Base-by-base conservation (phyloP, 129 eudicot species). In the Flaveria sonorensis region DNA sequence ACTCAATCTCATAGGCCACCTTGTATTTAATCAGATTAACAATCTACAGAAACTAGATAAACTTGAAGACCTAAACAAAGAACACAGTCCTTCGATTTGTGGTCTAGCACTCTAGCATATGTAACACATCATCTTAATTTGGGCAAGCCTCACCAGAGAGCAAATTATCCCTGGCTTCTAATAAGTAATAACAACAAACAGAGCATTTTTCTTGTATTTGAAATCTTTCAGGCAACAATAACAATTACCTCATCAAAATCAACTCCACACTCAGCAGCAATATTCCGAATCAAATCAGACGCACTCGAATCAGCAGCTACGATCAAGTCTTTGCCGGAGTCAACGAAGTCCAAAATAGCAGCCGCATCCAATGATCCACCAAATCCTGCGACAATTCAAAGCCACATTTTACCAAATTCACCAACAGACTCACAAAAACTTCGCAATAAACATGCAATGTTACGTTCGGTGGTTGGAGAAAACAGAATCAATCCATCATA, bases 181-280 rank as follows among this genome's bases (percentile, higher is more conserved):
- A 36, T 6, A 36, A 36, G 7, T 36, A 36, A 36, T 6, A 36
- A 36, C 40, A 36, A 5, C 5, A 36, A 36, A 5, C 40, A 36
- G 40, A 36, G 1, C 40, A 36, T 36, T 36, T 36, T 4, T 36
- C 40, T 36, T 36, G 7, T 36, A 36, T 36, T 36, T 6, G 7
- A 36, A 5, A 5, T 36, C 40, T 36, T 36, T 36, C 7, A 5
- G 40, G 7, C 40, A 36, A 20, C 48, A 48, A 11, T 63, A 40
- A 32, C 43, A 24, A 12, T 43, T 46, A 85, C 98, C 87, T 92
- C 98, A 77, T 92, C 98, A 40, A 92, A 92, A 82, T 90, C 92
- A 30, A 88, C 94, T 46, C 96, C 98, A 56, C 96, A 88, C 81
- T 92, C 98, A 16, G 89, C 86, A 3, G 96, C 98, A 69, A 92